Conservation (phyloP, 371 early-diverging fungal species). For the Massospora cicadina region DNA sequence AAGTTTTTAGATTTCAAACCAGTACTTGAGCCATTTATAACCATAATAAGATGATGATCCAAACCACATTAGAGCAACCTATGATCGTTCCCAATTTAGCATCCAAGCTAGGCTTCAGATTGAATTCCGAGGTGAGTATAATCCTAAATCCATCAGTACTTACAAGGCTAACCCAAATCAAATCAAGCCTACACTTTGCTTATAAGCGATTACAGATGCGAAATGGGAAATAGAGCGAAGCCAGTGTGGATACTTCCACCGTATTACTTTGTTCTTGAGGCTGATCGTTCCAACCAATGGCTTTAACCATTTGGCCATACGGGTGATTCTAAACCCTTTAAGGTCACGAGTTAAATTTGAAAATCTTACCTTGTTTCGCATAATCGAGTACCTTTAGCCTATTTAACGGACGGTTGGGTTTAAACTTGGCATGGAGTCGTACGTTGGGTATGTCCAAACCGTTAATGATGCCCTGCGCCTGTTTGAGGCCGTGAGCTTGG, state of each 20-base stretch:
- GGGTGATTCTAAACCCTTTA: background rate
- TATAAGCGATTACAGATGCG: background rate
- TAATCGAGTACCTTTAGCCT: background rate
- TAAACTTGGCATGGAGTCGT: constrained; percentile 35
- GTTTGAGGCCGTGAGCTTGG: constrained; percentile 55
- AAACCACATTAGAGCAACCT: background rate
- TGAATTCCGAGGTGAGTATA: background rate
- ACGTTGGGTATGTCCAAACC: constrained; percentile 47
- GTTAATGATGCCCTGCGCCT: constrained; percentile 55
- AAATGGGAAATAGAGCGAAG: background rate
- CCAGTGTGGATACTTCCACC: background rate
- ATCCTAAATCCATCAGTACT: background rate
- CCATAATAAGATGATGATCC: too few relatives aligned
- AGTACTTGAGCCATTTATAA: too few relatives aligned
- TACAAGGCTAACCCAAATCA: background rate
- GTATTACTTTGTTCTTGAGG: background rate
- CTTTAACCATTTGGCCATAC: background rate
- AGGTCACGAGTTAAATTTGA: background rate
- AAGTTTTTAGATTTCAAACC: too few relatives aligned
- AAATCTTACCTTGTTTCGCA: background rate
- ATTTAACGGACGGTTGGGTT: too few relatives aligned
- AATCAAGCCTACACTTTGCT: background rate
- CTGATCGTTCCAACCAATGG: background rate
- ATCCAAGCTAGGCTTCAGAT: background rate
- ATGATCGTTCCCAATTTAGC: background rate